Evolutionary conservation across 768 basidiomycete genomes (phyloP), one percentile per base, ranked within the genome.

Genomic region (Rhodotorula kratochvilovae): DNA sequence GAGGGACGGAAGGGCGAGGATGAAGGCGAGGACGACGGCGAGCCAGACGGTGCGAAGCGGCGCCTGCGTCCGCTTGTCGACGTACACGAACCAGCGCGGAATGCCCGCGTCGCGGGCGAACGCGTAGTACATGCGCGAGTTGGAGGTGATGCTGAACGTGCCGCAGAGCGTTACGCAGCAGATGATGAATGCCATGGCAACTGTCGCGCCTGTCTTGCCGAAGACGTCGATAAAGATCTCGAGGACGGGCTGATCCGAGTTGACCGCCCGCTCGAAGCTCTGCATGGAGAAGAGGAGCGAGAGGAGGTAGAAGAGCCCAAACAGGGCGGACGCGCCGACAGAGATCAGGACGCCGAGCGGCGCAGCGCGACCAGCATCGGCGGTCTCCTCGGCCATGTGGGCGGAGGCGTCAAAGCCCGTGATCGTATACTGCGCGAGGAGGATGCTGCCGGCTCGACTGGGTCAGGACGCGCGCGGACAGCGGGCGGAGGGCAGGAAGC

Each of bases 111-210:
- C 90, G 48, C 90, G 85, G 7, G 88, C 84, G 76, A 90, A 90
- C 1, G 89, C 87, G 77, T 87, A 91, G 87, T 89, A 89, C 89
- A 90, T 90, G 0, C 90, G 84, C 7, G 87, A 88, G 77, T 90
- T 91, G 1, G 87, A 87, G 0, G 89, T 90, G 61, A 91, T 81
- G 0, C 31, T 36, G 68, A 70, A 73, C 17, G 66, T 61, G 3
- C 66, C 71, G 51, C 71, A 75, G 39, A 71, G 67, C 31, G 63
- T 69, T 25, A 78, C 70, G 53, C 71, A 73, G n/a, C 72, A 16
- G 39, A 68, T 55, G 25, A 69, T 48, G 35, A 70, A 35, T 6
- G 66, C 45, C 19, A 73, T 45, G 0, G 65, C 63, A 1, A 56
- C 88, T 65, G 89, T 89, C 0, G 88, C 89, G 4, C 89, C 89